A percentile compares a stretch with the other conserved stretches of the same genome.
These are phyloP conservation scores for Pseudisothecium myosuroides DNA, from an alignment of 225 moss, liverwort and hornwort species.

Conservation along the genomic window DNA sequence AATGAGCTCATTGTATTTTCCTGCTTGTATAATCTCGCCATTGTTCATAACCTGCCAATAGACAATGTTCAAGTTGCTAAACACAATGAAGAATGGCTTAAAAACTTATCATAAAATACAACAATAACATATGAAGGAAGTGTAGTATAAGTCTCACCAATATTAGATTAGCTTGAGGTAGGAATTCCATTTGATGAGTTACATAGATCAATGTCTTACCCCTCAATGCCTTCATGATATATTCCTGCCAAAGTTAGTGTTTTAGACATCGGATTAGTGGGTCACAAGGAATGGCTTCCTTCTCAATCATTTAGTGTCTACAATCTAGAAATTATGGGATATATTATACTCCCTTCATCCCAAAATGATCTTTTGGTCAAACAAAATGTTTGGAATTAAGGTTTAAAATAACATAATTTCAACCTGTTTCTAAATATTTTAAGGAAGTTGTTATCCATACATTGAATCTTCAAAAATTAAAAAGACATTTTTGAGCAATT, in stretches of 20 bases:
- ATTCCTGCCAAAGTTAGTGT: conserved; percentile 6
- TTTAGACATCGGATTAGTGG: neutral
- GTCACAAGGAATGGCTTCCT: neutral
- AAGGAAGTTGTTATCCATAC: neutral
- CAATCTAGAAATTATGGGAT: neutral
- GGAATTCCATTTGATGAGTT: conserved; percentile 60
- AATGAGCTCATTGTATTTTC: conserved; percentile 45
- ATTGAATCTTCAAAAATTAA: neutral
- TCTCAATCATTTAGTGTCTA: neutral
- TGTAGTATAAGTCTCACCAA: conserved; percentile 12
- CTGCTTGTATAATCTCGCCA: conserved; percentile 41
- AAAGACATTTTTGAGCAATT: neutral
- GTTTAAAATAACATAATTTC: neutral
- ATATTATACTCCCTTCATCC: neutral
- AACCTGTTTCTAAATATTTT: neutral
- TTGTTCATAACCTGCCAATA: conserved; percentile 42
- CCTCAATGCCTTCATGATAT: conserved; percentile 31
- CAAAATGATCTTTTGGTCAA: neutral
- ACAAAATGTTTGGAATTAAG: neutral
- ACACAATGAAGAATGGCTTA: neutral
- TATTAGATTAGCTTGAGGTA: conserved; percentile 54
- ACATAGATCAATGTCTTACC: conserved; percentile 52
- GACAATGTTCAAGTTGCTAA: neutral
- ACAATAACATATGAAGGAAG: neutral
- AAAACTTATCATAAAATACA: neutral